Percentiles rank a stretch among this genome's conserved stretches.
These are phyloP conservation scores for Petrea volubilis DNA, from an alignment of 257 asterid species.

Conservation along the genomic window DNA sequence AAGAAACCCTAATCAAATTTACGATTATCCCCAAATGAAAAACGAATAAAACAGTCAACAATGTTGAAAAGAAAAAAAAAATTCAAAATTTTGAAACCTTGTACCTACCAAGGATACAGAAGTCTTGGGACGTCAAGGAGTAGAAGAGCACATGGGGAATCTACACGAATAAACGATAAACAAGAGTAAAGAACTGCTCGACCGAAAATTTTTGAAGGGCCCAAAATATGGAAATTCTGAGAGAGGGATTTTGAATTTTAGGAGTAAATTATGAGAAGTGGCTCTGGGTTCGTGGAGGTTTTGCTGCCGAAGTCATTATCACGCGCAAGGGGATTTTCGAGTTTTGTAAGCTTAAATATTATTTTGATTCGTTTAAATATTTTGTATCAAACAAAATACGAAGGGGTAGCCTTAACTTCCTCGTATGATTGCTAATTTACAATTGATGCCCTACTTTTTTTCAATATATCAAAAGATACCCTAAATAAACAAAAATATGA, in stretches of 20 bases:
- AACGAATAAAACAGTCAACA: neutral
- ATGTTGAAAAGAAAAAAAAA: neutral
- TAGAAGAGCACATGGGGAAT: neutral
- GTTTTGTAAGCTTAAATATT: too few species aligned
- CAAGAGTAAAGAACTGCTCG: neutral
- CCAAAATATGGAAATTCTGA: constrained; percentile 4
- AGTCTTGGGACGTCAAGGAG: constrained; percentile 1
- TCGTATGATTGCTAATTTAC: too few species aligned
- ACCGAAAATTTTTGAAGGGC: neutral
- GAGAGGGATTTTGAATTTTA: constrained; percentile 14
- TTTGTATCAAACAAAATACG: too few species aligned
- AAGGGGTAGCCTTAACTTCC: too few species aligned
- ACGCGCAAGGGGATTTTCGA: too few species aligned
- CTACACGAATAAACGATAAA: neutral
- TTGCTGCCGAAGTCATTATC: too few species aligned
- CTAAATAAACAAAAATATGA: too few species aligned
- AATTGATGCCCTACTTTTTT: too few species aligned
- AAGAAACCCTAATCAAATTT: neutral
- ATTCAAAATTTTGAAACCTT: neutral
- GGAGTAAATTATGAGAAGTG: neutral
- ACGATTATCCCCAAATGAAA: neutral
- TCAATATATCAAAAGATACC: too few species aligned
- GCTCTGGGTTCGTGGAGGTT: neutral
- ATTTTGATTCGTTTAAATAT: too few species aligned
- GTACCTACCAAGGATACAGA: constrained; percentile 18